Evolutionary conservation across 139 green algal genomes (phyloP).

Genomic region (Choricystis sp.): DNA sequence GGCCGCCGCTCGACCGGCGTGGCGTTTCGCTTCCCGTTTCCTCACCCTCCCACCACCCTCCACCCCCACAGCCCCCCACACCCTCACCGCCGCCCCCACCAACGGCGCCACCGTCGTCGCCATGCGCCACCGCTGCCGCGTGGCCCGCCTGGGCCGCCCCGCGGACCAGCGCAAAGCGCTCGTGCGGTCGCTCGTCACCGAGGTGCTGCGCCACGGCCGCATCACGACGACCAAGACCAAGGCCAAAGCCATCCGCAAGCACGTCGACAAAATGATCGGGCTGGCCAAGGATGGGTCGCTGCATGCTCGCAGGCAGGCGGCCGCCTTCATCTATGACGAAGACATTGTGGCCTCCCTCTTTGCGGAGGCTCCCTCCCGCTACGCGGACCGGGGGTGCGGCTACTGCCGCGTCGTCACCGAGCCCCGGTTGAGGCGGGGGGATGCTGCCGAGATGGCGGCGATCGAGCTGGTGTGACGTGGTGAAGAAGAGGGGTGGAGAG

Average conservation of each 20-base stretch:
- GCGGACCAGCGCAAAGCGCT: slow-evolving; percentile 96
- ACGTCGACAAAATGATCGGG: slow-evolving; percentile 97
- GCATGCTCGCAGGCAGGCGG: slow-evolving; percentile 61
- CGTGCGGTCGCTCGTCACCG: slow-evolving; percentile 74
- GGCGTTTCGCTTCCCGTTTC: too few species aligned
- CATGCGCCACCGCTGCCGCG: slow-evolving; percentile 85
- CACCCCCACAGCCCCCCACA: too few species aligned
- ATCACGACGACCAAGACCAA: slow-evolving; percentile 88
- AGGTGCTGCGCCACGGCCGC: slow-evolving; percentile 79
- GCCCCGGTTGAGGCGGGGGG: slow-evolving; percentile 40
- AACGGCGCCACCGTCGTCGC: slow-evolving; percentile 48
- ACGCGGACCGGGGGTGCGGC: slow-evolving; percentile 68
- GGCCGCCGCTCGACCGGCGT: too few species aligned
- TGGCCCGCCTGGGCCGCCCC: slow-evolving; percentile 64
- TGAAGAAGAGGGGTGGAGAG: background rate
- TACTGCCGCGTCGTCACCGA: slow-evolving; percentile 77
- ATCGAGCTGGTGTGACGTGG: slow-evolving; percentile 88
- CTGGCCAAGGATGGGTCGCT: slow-evolving; percentile 82
- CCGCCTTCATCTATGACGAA: slow-evolving; percentile 85
- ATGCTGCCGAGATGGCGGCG: slow-evolving; percentile 83
- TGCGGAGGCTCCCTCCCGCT: slow-evolving; percentile 56
- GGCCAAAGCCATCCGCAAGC: slow-evolving; percentile 86
- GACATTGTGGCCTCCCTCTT: slow-evolving; percentile 83
- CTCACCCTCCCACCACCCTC: too few species aligned
- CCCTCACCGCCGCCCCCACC: too few species aligned